These are phyloP conservation scores for Pyrenochaeta sp. DNA, from an alignment of 2,329 filamentous ascomycete genomes.

Conservation along the genomic window DNA sequence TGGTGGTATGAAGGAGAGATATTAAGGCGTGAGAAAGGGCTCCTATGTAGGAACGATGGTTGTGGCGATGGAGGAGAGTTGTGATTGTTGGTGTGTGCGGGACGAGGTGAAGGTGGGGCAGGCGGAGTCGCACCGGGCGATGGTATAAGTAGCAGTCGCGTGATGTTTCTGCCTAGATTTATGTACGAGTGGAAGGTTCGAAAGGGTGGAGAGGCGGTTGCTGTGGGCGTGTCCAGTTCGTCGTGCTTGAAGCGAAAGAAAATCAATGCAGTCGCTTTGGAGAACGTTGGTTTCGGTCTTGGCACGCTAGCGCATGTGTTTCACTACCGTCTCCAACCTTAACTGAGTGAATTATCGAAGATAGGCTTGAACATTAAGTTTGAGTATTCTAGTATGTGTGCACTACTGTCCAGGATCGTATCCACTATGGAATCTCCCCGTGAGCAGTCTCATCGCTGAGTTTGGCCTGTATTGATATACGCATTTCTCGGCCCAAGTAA, in stretches of 20 bases:
- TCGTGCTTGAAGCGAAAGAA: constrained; percentile 28
- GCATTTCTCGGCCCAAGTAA: constrained; percentile 99
- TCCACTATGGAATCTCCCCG: constrained; percentile 13
- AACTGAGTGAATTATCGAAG: not conserved
- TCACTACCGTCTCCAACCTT: constrained; percentile 12
- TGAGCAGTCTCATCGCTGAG: constrained; percentile 48
- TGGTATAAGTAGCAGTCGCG: constrained; percentile 32
- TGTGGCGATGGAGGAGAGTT: constrained; percentile 18
- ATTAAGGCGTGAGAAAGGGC: constrained; percentile 6
- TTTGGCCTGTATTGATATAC: constrained; percentile 54
- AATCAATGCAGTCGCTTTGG: constrained; percentile 32
- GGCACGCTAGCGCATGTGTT: constrained; percentile 22
- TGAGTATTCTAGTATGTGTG: constrained; percentile 50
- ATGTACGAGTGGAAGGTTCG: constrained; percentile 19
- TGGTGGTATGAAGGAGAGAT: constrained; percentile 4
- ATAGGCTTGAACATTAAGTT: constrained; percentile 51
- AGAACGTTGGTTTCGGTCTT: constrained; percentile 18
- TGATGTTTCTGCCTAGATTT: constrained; percentile 16
- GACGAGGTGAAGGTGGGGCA: constrained; percentile 22
- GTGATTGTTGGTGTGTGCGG: constrained; percentile 24
- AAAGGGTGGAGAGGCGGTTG: constrained; percentile 18
- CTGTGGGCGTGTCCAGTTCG: constrained; percentile 22
- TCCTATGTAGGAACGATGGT: constrained; percentile 10
- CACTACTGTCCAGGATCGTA: constrained; percentile 23
- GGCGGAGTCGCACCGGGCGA: constrained; percentile 46